A percentile compares a stretch with the other conserved stretches of the same genome.
Conservation (phyloP, 2,329 filamentous ascomycete species). For the Lecanosticta acicola region DNA sequence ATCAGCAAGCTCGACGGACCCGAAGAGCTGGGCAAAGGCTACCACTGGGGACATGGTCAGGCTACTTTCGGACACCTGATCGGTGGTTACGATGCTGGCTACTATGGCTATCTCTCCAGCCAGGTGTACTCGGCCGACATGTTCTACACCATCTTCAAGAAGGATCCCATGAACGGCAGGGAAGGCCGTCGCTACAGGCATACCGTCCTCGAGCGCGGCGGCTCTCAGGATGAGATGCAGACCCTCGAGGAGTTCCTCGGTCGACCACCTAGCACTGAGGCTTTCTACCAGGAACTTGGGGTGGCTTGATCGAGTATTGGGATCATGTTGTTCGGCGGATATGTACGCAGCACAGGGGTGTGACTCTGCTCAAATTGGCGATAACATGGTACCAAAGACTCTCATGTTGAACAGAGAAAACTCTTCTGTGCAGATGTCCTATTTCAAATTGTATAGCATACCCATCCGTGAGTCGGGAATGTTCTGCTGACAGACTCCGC, state of each 20-base stretch:
- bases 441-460: too few species aligned
- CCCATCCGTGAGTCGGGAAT: too few species aligned
- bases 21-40: slow-evolving; percentile 54
- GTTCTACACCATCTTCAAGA: slow-evolving; percentile 75
- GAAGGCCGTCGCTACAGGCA: slow-evolving; percentile 72
- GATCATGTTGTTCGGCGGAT: slow-evolving; percentile 4
- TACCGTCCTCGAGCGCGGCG: slow-evolving; percentile 71
- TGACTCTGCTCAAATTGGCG: too few species aligned
- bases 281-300: slow-evolving; percentile 78
- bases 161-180: slow-evolving; percentile 68
- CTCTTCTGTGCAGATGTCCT: too few species aligned
- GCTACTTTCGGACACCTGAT: slow-evolving; percentile 78
- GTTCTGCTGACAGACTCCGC: too few species aligned
- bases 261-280: slow-evolving; percentile 67
- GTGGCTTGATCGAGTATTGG: slow-evolving; percentile 27
- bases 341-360: too few species aligned
- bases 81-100: slow-evolving; percentile 78
- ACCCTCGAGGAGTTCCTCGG: slow-evolving; percentile 74
- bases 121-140: slow-evolving; percentile 81
- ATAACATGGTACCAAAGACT: too few species aligned
- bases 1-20: slow-evolving; percentile 71
- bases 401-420: too few species aligned
- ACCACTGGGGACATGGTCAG: slow-evolving; percentile 66
- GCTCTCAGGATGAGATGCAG: slow-evolving; percentile 74
- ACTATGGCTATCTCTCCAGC: slow-evolving; percentile 64